Conservation (phyloP, 805 yeast species). For the Kregervanrija delftensis region DNA sequence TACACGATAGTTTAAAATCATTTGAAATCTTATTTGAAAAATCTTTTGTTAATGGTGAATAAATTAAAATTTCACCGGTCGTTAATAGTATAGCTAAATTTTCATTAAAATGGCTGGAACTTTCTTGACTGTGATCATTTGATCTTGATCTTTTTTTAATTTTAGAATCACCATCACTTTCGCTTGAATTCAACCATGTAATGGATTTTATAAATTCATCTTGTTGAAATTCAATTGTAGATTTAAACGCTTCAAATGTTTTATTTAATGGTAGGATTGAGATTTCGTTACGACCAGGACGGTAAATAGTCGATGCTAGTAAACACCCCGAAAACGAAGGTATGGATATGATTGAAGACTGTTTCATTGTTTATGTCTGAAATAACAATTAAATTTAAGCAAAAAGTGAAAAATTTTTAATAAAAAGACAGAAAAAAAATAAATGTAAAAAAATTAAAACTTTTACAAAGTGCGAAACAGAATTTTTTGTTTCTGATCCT, state of each 20-base stretch:
- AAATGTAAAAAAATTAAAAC: constrained; percentile 1
- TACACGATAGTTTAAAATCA: constrained; percentile 20
- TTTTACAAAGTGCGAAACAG: background rate
- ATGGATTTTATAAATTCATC: constrained; percentile 31
- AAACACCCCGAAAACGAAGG: constrained; percentile 5
- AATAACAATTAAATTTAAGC: background rate
- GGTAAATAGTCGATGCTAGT: constrained; percentile 29
- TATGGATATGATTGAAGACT: constrained; percentile 3
- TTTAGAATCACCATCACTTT: background rate
- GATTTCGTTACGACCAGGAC: constrained; percentile 41
- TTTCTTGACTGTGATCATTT: constrained; percentile 7
- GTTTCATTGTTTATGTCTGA: constrained; percentile 2
- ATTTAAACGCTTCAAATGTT: constrained; percentile 17
- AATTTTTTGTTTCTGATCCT: too few species aligned
- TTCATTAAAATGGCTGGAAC: constrained; percentile 4
- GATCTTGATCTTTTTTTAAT: constrained; percentile 9
- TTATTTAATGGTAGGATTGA: constrained; percentile 29
- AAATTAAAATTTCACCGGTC: constrained; percentile 35
- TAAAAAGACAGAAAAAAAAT: background rate
- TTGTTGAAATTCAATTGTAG: constrained; percentile 34
- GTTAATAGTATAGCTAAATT: constrained; percentile 19
- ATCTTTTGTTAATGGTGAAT: constrained; percentile 37
- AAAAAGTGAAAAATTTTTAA: too few species aligned
- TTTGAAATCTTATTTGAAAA: constrained; percentile 31
- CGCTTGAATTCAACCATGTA: constrained; percentile 28